Base-by-base conservation (phyloP, 2,329 filamentous ascomycete species). In the Colletotrichum musicola region DNA sequence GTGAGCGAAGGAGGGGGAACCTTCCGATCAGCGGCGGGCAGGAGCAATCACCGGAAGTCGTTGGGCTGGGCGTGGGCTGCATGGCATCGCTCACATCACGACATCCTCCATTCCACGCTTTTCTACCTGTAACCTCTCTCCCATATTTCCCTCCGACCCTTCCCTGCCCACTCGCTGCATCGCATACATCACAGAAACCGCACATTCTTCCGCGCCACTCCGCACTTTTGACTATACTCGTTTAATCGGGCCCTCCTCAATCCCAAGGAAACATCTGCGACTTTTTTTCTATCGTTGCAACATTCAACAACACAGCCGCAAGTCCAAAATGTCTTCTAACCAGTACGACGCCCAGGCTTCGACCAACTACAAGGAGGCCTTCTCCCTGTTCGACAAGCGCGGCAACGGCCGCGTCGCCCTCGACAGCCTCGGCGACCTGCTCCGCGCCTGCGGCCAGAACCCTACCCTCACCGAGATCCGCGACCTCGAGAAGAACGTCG, bases 341-440 rank as follows among this genome's bases (percentile, higher is more conserved):
- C 77, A 83, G 70, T 84, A 79, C 75, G 85, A 86, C 71, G 77
- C 81, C 54, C 88, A 91, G 89, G 89, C 89, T 81, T 90, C 88
- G 71, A 98, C 95, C 85, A 98, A 99, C 92, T 99, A 98, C 93
- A 98, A 98, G 88, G 96, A 99, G 91, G 96, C 96, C 75, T 99
- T 99, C 84, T 95, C 95, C 77, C 93, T 99, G 81, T 99, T 98
- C 87, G 96, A 99, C 88, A 98, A 98, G 91, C 95, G 96, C 82
- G 96, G 96, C 79, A 97, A 93, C 80, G 95, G 95, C 79, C 95
- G 95, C 76, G 96, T 98, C 75, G 84, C 92, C 47, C 86, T 95
- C 80, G 92, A 95, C 74, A 92, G 91, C 72, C 89, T 99, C 65
- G 96, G 96, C 75, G 96, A 99, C 81, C 89, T 99, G 70, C 90